A percentile compares a stretch with the other conserved stretches of the same genome.
Evolutionary conservation across 208 protist species (phyloP).

Genomic region (Trypanosoma vivax): DNA sequence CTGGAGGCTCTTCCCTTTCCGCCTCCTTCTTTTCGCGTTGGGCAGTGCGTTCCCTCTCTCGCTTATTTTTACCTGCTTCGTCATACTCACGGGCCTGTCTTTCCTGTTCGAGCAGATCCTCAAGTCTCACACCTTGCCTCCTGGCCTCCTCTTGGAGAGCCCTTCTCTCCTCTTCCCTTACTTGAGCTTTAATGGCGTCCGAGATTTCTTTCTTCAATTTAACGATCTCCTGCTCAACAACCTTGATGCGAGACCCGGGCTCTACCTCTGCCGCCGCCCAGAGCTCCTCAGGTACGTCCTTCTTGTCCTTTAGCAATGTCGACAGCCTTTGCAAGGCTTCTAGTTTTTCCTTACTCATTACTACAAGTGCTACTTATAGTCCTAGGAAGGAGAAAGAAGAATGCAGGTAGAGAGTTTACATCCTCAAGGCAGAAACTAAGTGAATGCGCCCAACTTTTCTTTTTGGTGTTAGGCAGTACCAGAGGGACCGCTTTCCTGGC

Average conservation of each 20-base stretch:
- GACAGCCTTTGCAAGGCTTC: conserved; percentile 60
- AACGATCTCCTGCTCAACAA: conserved; percentile 86
- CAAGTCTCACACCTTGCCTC: conserved; percentile 44
- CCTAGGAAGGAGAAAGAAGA: background rate
- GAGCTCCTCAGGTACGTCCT: conserved; percentile 31
- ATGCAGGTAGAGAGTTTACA: conserved; percentile 1
- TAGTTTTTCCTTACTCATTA: conserved; percentile 33
- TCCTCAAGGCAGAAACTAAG: background rate
- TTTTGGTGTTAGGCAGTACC: too few relatives aligned
- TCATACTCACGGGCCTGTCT: conserved; percentile 23
- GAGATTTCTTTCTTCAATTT: conserved; percentile 57
- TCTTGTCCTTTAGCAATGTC: conserved; percentile 56
- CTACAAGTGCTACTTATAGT: background rate
- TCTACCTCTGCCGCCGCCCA: conserved; percentile 63
- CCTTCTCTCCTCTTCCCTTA: conserved; percentile 42
- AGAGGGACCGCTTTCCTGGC: too few relatives aligned
- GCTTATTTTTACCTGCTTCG: too few relatives aligned
- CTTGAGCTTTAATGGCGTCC: conserved; percentile 47
- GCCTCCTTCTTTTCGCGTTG: conserved; percentile 39
- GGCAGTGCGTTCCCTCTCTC: conserved; percentile 13
- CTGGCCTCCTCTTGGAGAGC: conserved; percentile 56
- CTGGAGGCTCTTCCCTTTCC: too few relatives aligned
- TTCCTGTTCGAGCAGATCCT: conserved; percentile 37
- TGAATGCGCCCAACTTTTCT: too few relatives aligned
- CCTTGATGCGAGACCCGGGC: conserved; percentile 80